phyloP scores from a whole-genome alignment of 2,329 filamentous ascomycete species.

The Hypomyces perniciosus region DNA sequence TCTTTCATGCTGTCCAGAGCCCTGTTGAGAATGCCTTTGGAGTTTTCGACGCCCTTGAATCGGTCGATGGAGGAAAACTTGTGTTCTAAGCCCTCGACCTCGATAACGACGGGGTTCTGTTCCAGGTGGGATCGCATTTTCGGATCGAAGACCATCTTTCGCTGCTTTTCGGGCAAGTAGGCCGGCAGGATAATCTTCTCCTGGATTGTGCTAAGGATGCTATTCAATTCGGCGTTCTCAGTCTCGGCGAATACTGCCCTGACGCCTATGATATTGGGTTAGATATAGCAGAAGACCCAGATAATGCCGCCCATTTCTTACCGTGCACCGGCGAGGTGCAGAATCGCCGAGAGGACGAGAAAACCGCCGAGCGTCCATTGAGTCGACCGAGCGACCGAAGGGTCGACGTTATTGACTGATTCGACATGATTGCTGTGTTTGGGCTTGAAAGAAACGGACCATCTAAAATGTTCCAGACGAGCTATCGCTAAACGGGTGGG shows the following conservation, averaged over 20 bases:
- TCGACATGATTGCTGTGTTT: slow-evolving; percentile 13
- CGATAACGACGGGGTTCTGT: slow-evolving; percentile 50
- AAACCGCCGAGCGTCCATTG: slow-evolving; percentile 3
- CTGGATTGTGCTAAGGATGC: slow-evolving; percentile 47
- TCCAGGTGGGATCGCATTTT: slow-evolving; percentile 44
- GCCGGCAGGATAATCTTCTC: slow-evolving; percentile 56
- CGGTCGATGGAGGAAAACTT: slow-evolving; percentile 44
- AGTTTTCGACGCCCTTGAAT: slow-evolving; percentile 37
- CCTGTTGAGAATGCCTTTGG: slow-evolving; percentile 30
- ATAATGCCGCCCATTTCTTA: slow-evolving; percentile 16
- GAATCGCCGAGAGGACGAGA: slow-evolving; percentile 19
- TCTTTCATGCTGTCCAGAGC: slow-evolving; percentile 43
- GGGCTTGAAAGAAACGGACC: slow-evolving; percentile 1
- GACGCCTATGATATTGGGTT: slow-evolving; percentile 22
- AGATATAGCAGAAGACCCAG: background rate
- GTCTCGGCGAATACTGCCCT: slow-evolving; percentile 43
- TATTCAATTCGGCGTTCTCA: slow-evolving; percentile 48
- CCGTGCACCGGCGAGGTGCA: slow-evolving; percentile 25
- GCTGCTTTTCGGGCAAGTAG: slow-evolving; percentile 49
- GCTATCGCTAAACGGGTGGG: slow-evolving; percentile 13
- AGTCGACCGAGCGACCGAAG: slow-evolving; percentile 19
- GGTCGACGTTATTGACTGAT: slow-evolving; percentile 20
- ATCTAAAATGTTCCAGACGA: slow-evolving; percentile 15
- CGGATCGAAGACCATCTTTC: slow-evolving; percentile 44
- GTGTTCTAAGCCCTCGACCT: slow-evolving; percentile 51